Evolutionary conservation across 345 rosid species (phyloP), one percentile per base, ranked within the genome.

Genomic region (Trapa bicornis): DNA sequence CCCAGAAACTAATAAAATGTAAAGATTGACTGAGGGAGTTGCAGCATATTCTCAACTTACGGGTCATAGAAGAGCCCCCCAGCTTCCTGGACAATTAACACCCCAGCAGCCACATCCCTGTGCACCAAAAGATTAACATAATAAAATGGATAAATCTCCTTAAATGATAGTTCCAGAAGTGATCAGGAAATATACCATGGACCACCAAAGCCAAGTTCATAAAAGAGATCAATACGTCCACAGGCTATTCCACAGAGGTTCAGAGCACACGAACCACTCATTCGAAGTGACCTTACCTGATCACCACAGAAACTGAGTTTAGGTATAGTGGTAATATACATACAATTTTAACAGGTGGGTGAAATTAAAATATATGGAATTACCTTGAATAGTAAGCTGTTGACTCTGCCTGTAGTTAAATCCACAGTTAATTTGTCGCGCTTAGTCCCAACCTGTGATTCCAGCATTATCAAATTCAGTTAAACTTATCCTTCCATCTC

Each of bases 21-120:
- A 8, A 8, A 41, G 42, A 22, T 22, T 22, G 42, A 41, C 29
- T 22, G 43, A 41, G 43, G 7, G 43, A 41, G 33, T 60, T 17
- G 38, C 32, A 42, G 43, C 4, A 10, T 52, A 33, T 29, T 33
- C 62, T 17, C 22, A 37, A 79, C 97, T 84, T 84, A 94, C 97
- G 96, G 99, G 75, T 94, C 97, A 78, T 75, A 94, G 58, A 91
- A 79, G 72, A 83, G 82, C 70, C 97, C 99, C 61, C 97, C 97
- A 53, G 99, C 97, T 85, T 89, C 99, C 71, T 75, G 78, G 33
- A 89, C 96, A 7, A 94, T 84, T 65, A 94, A 82, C 74, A 75
- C 82, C 17, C 99, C 99, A 66, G 81, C 99, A 61, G 99, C 90
- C 67, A 94, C 89, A 77, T 91, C 99, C 97, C 97, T 94, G 65